Base-by-base conservation (phyloP, 192 early-diverging fungal genomes). In the Coemansia sp. region DNA sequence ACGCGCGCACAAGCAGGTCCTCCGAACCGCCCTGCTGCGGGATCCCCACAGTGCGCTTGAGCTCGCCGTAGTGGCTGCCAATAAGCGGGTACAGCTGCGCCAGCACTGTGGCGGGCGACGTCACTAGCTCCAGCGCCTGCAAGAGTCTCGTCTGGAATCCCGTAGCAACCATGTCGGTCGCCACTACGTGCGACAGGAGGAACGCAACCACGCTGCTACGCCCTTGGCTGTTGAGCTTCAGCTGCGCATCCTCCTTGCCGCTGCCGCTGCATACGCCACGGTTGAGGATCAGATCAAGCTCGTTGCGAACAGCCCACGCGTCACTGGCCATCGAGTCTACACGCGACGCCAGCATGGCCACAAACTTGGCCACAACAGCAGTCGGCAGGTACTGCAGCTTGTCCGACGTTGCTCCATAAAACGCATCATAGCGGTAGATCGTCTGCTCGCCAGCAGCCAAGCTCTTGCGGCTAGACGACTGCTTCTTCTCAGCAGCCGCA, bases 321-420 rank as follows among this genome's bases (percentile, higher is more conserved):
- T 78, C 73, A n/a, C 44, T 66, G 17, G 49, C 43, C 35, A 84
- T 65, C 26, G 55, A 52, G 40, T 67, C 68, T 1, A 66, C 62
- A 10, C 57, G 43, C 47, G 62, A 28, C 1, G 76, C 68, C n/a
- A 93, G 67, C 35, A 77, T 66, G 1, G 57, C 63, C 9, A 91
- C 80, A 47, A 93, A 77, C 46, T 76, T 72, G 8, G 73, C 67
- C 7, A 81, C 79, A 1, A 82, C 70, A 8, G 70, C 79, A 3
- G 77, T 43, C 0, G 80, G 86, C 57, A 93, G 63, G 69, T 90
- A 89, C 73, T 88, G 74, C 47, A 93, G 85, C 13, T 72, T 62
- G 16, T 62, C 66, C 23, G 81, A 65, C 11, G 57, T 30, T 28
- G 57, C 58, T 11, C 89, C 88, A 66, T 91, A 93, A 37, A 92